Evolutionary conservation across 139 green algal species (phyloP), one percentile per base, ranked within the genome.

Genomic region (Bryopsis sp.): DNA sequence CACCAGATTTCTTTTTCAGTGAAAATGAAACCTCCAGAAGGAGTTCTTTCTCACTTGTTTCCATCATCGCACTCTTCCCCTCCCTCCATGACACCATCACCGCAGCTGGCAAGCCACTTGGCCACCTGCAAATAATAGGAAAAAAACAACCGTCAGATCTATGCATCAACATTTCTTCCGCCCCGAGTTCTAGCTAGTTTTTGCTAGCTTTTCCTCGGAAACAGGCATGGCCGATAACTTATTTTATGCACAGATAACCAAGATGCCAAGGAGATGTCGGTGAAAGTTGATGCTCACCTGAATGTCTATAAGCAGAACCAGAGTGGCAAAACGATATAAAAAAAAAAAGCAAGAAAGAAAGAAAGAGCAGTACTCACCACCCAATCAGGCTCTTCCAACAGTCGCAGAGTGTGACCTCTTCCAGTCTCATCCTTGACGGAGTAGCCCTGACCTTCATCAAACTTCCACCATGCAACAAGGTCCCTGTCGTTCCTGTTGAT

Each of bases 31-130:
- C n/a, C n/a, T n/a, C n/a, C n/a, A n/a, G n/a, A n/a, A n/a, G n/a
- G n/a, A n/a, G n/a, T n/a, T n/a, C n/a, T n/a, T n/a, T n/a, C n/a
- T n/a, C n/a, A n/a, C n/a, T n/a, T n/a, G 64, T 90, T 74, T 2
- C 89, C 89, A 62, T 89, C 83, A 54, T 96, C 89, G 72, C 89
- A 96, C 76, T 94, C 67, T 76, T 96, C 89, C 6, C 70, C 35
- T 0, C 88, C 89, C 73, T 95, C 88, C 29, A 95, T 64, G 2
- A 90, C 59, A 1, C 84, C 89, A 62, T 96, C 90, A 39, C 89
- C 89, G 70, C 89, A 96, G 2, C 76, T 79, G 33, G 69, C 71
- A 33, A 95, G 70, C 84, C 82, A 89, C 48, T 72, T 74, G 28
- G 86, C 82, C 46, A 92, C 86, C 74, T 81, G 72, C 15, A 62